Conservation (phyloP, 768 basidiomycete species). For the Lactarius tabidus region DNA sequence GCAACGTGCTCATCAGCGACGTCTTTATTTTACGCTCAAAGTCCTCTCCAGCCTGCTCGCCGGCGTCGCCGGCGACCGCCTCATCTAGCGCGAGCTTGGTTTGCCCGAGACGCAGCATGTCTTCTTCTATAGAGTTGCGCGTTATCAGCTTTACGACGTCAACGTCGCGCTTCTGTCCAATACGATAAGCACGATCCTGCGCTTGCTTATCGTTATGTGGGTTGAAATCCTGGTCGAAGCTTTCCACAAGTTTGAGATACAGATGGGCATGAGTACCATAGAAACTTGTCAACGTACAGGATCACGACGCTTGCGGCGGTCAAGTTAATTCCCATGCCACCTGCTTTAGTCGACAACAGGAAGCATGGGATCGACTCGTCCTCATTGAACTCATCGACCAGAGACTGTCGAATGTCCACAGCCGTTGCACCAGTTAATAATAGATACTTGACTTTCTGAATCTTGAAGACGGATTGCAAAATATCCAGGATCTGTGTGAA, state of each 20-base stretch:
- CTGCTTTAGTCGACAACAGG: slow-evolving; percentile 87
- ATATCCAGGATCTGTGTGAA: slow-evolving; percentile 97
- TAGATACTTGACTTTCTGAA: slow-evolving; percentile 68
- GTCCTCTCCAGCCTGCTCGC: slow-evolving; percentile 50
- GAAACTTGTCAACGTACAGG: slow-evolving; percentile 48
- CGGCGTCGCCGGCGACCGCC: slow-evolving; percentile 81
- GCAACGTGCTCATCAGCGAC: slow-evolving; percentile 77
- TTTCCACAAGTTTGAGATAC: slow-evolving; percentile 30
- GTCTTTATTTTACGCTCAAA: slow-evolving; percentile 75
- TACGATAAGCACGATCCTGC: slow-evolving; percentile 94
- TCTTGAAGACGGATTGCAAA: slow-evolving; percentile 74
- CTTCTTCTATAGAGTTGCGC: slow-evolving; percentile 91
- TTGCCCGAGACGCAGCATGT: slow-evolving; percentile 85
- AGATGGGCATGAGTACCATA: not conserved
- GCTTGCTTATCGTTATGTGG: slow-evolving; percentile 97
- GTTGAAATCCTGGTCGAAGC: slow-evolving; percentile 98
- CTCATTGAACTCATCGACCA: slow-evolving; percentile 95
- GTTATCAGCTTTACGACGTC: slow-evolving; percentile 94
- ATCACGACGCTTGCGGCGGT: slow-evolving; percentile 95
- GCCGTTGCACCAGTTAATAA: slow-evolving; percentile 90
- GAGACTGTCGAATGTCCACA: slow-evolving; percentile 86
- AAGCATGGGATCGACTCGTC: slow-evolving; percentile 84
- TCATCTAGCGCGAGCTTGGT: slow-evolving; percentile 92
- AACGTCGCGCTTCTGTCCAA: slow-evolving; percentile 91
- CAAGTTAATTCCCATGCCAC: slow-evolving; percentile 95